Evolutionary conservation across 179 eudicot genomes (phyloP).

Genomic region (Carnegiea gigantea): DNA sequence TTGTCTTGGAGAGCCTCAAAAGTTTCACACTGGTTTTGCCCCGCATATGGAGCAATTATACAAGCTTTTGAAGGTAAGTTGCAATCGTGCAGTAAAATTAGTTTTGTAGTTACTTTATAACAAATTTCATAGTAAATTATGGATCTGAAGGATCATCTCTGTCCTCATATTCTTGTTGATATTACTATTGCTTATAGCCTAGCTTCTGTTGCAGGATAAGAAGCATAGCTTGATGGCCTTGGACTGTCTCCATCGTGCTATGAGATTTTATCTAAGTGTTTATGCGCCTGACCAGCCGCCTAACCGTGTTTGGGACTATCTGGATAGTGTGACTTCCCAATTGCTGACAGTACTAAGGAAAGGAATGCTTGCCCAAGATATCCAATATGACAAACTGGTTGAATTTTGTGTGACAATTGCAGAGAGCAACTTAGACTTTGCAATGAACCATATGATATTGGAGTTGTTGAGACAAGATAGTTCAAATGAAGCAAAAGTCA

Average conservation of each 20-base stretch:
- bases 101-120: not conserved
- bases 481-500: constrained; percentile 96
- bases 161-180: constrained; percentile 13
- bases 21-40: constrained; percentile 77
- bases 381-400: constrained; percentile 93
- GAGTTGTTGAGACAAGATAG: constrained; percentile 93
- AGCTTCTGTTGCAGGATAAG: constrained; percentile 72
- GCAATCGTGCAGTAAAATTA: not conserved
- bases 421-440: constrained; percentile 92
- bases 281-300: constrained; percentile 94
- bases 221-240: constrained; percentile 97
- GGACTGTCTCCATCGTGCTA: constrained; percentile 94
- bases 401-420: constrained; percentile 97
- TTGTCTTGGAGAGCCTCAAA: constrained; percentile 95
- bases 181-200: constrained; percentile 15
- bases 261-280: constrained; percentile 86
- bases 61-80: constrained; percentile 88
- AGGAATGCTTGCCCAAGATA: constrained; percentile 96
- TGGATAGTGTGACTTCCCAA: constrained; percentile 97
- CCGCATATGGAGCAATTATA: constrained; percentile 96
- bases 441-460: constrained; percentile 92
- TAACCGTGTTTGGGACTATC: constrained; percentile 97
- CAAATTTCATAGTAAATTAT: not conserved
- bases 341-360: constrained; percentile 78
- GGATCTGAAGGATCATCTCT: constrained; percentile 8